These are phyloP conservation scores for Penicillium antarcticum DNA, from an alignment of 495 filamentous ascomycete species.

Conservation along the genomic window DNA sequence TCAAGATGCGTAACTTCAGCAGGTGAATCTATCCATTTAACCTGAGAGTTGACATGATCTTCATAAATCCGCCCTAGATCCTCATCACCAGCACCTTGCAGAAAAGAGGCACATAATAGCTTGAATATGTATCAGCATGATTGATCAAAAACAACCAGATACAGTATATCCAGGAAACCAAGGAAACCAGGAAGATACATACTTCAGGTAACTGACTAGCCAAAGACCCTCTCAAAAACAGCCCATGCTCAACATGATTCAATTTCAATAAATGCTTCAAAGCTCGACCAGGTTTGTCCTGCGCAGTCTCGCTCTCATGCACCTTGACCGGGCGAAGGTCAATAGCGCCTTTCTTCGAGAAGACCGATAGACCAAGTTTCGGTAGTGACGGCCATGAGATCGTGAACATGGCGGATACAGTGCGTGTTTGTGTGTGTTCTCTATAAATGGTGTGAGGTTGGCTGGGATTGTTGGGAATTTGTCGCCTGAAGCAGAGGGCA, in stretches of 20 bases:
- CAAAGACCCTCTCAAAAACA: slow-evolving; percentile 72
- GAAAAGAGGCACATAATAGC: slow-evolving; percentile 76
- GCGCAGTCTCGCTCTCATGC: slow-evolving; percentile 72
- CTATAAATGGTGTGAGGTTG: neutral
- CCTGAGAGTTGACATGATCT: slow-evolving; percentile 61
- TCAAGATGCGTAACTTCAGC: slow-evolving; percentile 76
- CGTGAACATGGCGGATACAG: slow-evolving; percentile 24
- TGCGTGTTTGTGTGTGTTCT: neutral
- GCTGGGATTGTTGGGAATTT: slow-evolving; percentile 20
- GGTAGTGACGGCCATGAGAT: slow-evolving; percentile 25
- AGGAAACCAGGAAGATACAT: slow-evolving; percentile 16
- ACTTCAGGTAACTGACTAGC: slow-evolving; percentile 90
- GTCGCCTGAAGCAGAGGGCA: slow-evolving; percentile 9
- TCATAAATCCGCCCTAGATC: slow-evolving; percentile 80
- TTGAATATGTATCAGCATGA: slow-evolving; percentile 25
- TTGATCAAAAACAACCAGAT: neutral
- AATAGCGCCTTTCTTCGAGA: slow-evolving; percentile 40
- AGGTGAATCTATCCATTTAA: slow-evolving; percentile 82
- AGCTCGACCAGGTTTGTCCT: slow-evolving; percentile 74
- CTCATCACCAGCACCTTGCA: slow-evolving; percentile 69
- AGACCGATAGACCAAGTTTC: slow-evolving; percentile 15
- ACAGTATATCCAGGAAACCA: neutral
- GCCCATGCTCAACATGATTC: slow-evolving; percentile 84
- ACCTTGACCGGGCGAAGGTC: slow-evolving; percentile 66
- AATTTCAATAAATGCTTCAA: slow-evolving; percentile 86